Evolutionary conservation across 768 basidiomycete species (phyloP), one percentile per base, ranked within the genome.

Genomic region (Strobilomyces echinocephalus): DNA sequence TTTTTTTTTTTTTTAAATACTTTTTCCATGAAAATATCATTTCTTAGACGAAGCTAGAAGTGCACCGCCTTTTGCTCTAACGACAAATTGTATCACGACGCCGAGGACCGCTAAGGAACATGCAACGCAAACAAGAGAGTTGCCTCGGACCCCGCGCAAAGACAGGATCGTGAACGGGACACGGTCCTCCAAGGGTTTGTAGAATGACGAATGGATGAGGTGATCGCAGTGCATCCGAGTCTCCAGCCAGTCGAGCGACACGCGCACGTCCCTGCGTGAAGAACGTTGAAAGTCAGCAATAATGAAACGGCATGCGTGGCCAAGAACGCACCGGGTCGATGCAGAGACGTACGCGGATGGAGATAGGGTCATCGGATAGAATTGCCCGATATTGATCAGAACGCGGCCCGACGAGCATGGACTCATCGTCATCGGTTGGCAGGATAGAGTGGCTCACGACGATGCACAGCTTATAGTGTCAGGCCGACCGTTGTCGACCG

Each of bases 71-170:
- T 55, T 30, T 46, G 20, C 40, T 46, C 51, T 53, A 49, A 59
- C 57, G 41, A 55, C 49, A 57, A 52, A 57, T 63, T 62, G 55
- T 58, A 66, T 69, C 54, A 60, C 59, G 56, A 62, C 57, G 54
- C 40, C 54, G 57, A 55, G n/a, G 59, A 33, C 45, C 51, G 47
- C 53, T 51, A 54, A 69, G 62, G 67, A 63, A 68, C 68, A 47
- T 16, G 46, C 18, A 21, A 46, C 14, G 43, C 16, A 26, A 46
- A 52, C 52, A 46, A 47, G 56, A 53, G 50, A 46, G 62, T 58
- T 49, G 49, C 69, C 67, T 68, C 67, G 69, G 67, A 67, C 42
- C 21, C 69, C 67, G 67, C 67, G 67, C 67, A 58, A n/a, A 51
- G 54, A 56, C 49, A 14, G 30, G 35, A 48, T 47, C 49, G 16